Base-by-base conservation (phyloP, 164 flowering plant species). In the Chimonanthus praecox region DNA sequence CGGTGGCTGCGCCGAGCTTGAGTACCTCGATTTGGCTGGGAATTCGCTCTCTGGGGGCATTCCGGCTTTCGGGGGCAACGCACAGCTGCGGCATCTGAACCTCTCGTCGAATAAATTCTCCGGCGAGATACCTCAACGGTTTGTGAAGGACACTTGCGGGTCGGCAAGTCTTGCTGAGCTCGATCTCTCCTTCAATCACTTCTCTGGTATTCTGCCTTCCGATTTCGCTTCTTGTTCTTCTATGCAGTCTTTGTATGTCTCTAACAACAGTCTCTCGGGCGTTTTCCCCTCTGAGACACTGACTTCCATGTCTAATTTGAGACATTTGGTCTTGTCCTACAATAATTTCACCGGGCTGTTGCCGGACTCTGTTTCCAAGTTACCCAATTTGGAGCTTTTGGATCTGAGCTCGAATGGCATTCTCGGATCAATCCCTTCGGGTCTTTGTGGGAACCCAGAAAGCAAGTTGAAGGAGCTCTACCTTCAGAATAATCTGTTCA, bases 341-440 rank as follows among this genome's bases (percentile, higher is more conserved):
- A 95, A 95, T 78, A 60, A 80, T 44, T 88, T 93, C 64, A 21
- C 49, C 6, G 97, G 94, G 8, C 33, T 7, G 13, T 68, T 93
- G 73, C 87, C 94, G 20, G 88, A 85, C 64, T 83, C 90, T 4
- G 51, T 92, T 18, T 86, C 73, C 4, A 77, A 72, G 62, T 73
- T 91, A 33, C 63, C 83, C 4, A 74, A 65, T 49, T 85, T 95
- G 87, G 92, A 90, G 84, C 46, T 79, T 10, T 84, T 95, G 69
- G 99, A 93, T 82, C 86, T 92, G 79, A 92, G 97, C 74, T 87
- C 97, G 6, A 95, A 95, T 72, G 83, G 74, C 49, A 44, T 95
- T 16, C 67, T 88, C 11, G 99, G 96, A 7, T 16, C 68, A 2
- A 83, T 95, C 46, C 97, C 98, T 1, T 16, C 74, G 18, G 80